phyloP scores from a whole-genome alignment of 2,329 filamentous ascomycete species.

The Scleromitrula shiraiana region DNA sequence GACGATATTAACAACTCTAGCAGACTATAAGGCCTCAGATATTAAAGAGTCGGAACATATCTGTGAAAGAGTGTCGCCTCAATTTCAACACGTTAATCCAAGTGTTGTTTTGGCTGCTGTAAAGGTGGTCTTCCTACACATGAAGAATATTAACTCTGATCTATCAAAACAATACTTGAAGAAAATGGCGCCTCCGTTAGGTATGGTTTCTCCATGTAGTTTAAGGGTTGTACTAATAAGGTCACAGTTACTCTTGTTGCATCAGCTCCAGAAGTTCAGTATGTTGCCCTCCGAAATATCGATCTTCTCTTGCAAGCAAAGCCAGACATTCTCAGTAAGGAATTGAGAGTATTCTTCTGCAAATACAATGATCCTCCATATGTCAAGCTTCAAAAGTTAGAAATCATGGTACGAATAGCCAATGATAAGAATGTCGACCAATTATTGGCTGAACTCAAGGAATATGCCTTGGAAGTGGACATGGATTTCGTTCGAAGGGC shows the following conservation, averaged over 20 bases:
- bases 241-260: constrained; percentile 80
- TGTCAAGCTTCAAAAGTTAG: constrained; percentile 93
- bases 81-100: constrained; percentile 97
- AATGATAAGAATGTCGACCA: constrained; percentile 97
- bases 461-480: constrained; percentile 95
- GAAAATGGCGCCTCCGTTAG: constrained; percentile 96
- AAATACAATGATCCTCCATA: constrained; percentile 99
- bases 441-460: constrained; percentile 85
- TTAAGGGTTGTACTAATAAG: constrained; percentile 11
- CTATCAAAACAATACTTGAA: constrained; percentile 80
- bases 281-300: constrained; percentile 92
- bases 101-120: constrained; percentile 96
- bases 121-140: constrained; percentile 95
- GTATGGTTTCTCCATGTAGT: constrained; percentile 37
- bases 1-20: constrained; percentile 82
- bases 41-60: constrained; percentile 97
- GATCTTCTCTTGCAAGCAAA: constrained; percentile 93
- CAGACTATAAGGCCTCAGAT: constrained; percentile 80
- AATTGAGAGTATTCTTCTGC: constrained; percentile 98
- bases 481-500: constrained; percentile 97
- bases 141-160: constrained; percentile 74
- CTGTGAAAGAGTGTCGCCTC: constrained; percentile 88
- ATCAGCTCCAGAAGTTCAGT: constrained; percentile 93
- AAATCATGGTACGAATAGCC: constrained; percentile 98
- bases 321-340: constrained; percentile 93